Percentiles rank a stretch among this genome's conserved stretches.
These are phyloP conservation scores for Melaleuca quinquenervia DNA, from an alignment of 345 rosid species.

Conservation along the genomic window DNA sequence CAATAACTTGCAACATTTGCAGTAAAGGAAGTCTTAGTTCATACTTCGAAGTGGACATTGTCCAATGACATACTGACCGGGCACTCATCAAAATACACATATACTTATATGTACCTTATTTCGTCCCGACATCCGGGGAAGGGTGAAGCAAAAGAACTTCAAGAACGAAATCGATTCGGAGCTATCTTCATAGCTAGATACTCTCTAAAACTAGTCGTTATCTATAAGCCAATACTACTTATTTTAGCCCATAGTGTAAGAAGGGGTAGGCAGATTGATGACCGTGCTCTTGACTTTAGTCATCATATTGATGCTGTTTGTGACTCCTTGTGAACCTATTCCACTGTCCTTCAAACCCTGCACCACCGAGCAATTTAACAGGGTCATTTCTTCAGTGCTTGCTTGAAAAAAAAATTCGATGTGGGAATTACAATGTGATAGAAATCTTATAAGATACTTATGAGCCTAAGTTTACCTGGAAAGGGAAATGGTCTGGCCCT, in stretches of 20 bases:
- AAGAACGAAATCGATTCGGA: background rate
- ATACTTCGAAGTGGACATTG: background rate
- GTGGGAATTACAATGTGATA: background rate
- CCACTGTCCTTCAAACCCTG: constrained; percentile 99
- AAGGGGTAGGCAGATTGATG: constrained; percentile 79
- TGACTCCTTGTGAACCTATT: constrained; percentile 93
- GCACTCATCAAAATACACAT: background rate
- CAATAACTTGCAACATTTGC: background rate
- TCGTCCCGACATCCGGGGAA: background rate
- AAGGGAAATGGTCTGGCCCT: constrained; percentile 98
- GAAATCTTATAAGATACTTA: background rate
- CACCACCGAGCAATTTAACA: background rate
- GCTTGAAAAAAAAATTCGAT: background rate
- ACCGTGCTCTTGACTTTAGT: constrained; percentile 87
- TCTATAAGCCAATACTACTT: background rate
- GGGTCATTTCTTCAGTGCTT: background rate
- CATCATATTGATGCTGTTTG: constrained; percentile 97
- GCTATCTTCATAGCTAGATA: background rate
- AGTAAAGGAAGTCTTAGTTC: background rate
- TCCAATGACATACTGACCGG: background rate
- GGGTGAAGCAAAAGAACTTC: background rate
- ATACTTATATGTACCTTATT: background rate
- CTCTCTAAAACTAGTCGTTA: background rate
- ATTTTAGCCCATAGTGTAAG: constrained; percentile 86
- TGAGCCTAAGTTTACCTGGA: constrained; percentile 49